These are phyloP conservation scores for Cordyceps militaris DNA, from an alignment of 2,329 filamentous ascomycete species.

Conservation along the genomic window DNA sequence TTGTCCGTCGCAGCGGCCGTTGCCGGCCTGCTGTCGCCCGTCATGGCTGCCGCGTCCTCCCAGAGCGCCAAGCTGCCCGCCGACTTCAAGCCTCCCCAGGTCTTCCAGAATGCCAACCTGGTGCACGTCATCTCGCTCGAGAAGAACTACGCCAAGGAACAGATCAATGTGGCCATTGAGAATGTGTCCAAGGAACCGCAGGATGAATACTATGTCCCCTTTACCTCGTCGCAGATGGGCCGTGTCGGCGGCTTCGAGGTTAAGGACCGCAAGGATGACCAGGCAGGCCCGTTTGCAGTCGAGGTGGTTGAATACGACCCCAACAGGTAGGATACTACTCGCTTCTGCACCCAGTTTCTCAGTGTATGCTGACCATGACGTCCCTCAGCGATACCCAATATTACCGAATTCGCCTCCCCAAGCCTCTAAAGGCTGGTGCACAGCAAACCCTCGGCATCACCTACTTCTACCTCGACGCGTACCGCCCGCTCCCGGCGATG, in stretches of 20 bases:
- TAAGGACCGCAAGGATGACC: constrained; percentile 78
- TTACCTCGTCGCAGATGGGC: constrained; percentile 67
- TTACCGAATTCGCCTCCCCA: constrained; percentile 74
- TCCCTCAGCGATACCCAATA: constrained; percentile 61
- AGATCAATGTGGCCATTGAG: constrained; percentile 88
- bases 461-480: constrained; percentile 73
- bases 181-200: constrained; percentile 76
- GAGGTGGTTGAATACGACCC: constrained; percentile 59
- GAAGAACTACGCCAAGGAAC: constrained; percentile 85
- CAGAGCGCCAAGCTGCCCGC: constrained; percentile 50
- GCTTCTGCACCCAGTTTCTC: neutral
- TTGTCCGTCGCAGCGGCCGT: constrained; percentile 48
- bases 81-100: constrained; percentile 76
- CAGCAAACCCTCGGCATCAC: constrained; percentile 84
- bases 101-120: constrained; percentile 90
- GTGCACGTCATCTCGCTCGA: constrained; percentile 87
- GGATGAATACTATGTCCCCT: constrained; percentile 85
- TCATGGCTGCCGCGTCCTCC: constrained; percentile 32
- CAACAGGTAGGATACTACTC: constrained; percentile 40
- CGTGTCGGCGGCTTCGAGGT: constrained; percentile 83
- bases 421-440: constrained; percentile 64
- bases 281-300: constrained; percentile 59
- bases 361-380: constrained; percentile 14
- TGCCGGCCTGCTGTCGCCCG: constrained; percentile 48
- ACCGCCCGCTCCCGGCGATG: constrained; percentile 69